Base-by-base conservation (phyloP, 306 rosid species). In the Alnus rubra region DNA sequence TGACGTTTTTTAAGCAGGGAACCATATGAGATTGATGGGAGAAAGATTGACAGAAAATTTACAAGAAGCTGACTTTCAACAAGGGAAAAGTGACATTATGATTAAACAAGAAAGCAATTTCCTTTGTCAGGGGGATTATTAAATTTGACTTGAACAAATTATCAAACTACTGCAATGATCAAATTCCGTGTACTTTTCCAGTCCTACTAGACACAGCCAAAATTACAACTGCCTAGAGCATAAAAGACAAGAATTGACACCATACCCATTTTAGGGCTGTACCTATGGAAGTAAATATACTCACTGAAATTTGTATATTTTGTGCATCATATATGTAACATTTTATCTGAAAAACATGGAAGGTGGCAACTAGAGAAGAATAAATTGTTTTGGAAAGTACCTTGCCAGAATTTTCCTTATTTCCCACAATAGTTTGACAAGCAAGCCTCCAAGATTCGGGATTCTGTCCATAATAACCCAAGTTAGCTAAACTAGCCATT, bases 341-440 rank as follows among this genome's bases (percentile, higher is more conserved):
- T 52, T 72, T 68, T 16, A 65, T 53, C 18, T 39, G 5, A 51
- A 10, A 74, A 31, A 44, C 13, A 50, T 23, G 75, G 64, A 68
- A 50, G 1, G 15, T 18, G 19, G 50, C 33, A 15, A 75, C 58
- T 23, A 30, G 62, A 33, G 78, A 69, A 65, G 80, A 79, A 80
- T 9, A 59, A 80, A 14, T 7, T 60, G 71, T 82, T 76, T 71
- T 16, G 72, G 78, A 42, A 64, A n/a, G 73, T 90, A 91, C 98
- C 98, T 92, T 91, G 82, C 98, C 97, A 68, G 84, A 90, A 80
- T 95, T 95, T 74, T 88, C 94, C 77, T 95, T 90, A 84, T 95
- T 91, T 76, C 98, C 97, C 80, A 95, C 98, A 71, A 92, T 88
- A 77, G 98, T 95, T 85, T 95, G 98, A 84, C 98, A 95, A 86